Evolutionary conservation across 768 basidiomycete species (phyloP), one percentile per base, ranked within the genome.

Genomic region (Kwoniella newhampshirensis): DNA sequence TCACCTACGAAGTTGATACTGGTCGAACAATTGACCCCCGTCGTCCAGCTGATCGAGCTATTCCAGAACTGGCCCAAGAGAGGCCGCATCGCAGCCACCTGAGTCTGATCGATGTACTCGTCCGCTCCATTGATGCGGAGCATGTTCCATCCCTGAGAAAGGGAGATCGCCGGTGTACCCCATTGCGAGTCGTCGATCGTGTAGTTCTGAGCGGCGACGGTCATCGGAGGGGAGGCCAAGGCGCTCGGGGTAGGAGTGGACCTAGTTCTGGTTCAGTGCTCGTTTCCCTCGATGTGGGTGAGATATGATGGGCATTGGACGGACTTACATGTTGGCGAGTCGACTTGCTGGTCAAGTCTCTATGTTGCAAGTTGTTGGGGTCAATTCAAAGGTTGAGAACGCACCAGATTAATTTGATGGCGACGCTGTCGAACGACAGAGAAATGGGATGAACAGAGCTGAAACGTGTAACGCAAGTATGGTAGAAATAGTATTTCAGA

Each of bases 121-220:
- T 67, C 42, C 2, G 57, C 35, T 1, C 63, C 68, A 23, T 56
- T 51, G 3, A 17, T 36, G 5, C 66, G 45, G 20, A 70, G 49
- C 68, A 70, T 70, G 57, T 70, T 70, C 68, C 68, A 70, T 44
- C 68, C 68, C 13, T 58, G 27, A 0, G 63, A 62, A n/a, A 70
- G 57, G 8, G 44, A 30, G 13, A 70, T 41, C 27, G 43, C 25
- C 0, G 68, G 51, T 1, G 63, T 67, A 8, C 54, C 21, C 68
- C 68, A 70, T 50, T 70, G 53, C 20, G 68, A 60, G 43, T 70
- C 68, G 50, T 70, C 68, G 21, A 70, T 65, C 20, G 63, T 67
- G 57, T 62, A 65, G 42, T 62, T 67, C 27, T 37, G 46, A 12
- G 39, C 18, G n/a, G 40, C 7, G 40, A 5, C 18, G 40, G 40